Percentiles rank a stretch among this genome's conserved stretches.
These are phyloP conservation scores for Suillus decipiens DNA, from an alignment of 768 basidiomycete species.

Conservation along the genomic window DNA sequence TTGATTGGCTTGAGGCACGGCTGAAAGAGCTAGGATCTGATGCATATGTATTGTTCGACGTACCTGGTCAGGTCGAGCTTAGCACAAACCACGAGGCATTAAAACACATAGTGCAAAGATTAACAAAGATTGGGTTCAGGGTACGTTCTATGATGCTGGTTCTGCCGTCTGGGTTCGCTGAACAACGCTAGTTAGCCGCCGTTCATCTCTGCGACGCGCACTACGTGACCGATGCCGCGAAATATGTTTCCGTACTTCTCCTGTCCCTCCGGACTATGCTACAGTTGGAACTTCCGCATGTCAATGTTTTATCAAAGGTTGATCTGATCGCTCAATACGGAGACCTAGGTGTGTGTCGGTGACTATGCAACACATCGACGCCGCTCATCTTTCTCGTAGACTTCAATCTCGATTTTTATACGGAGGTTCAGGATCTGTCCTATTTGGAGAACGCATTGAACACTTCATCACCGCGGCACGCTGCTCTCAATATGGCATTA, in stretches of 20 bases:
- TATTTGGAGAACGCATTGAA: conserved; percentile 80
- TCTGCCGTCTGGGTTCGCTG: conserved; percentile 6
- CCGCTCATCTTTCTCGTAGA: conserved; percentile 46
- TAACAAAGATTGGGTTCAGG: conserved; percentile 78
- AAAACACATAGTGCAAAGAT: conserved; percentile 70
- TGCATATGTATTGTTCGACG: conserved; percentile 90
- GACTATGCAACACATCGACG: background rate
- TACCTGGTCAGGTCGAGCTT: conserved; percentile 96
- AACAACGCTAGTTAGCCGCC: conserved; percentile 69
- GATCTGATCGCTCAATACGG: conserved; percentile 91
- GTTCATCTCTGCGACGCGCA: conserved; percentile 97
- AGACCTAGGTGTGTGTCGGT: conserved; percentile 69
- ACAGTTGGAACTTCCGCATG: conserved; percentile 96
- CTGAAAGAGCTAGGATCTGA: conserved; percentile 67
- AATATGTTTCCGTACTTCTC: conserved; percentile 91
- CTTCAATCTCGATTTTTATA: conserved; percentile 97
- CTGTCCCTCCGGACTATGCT: conserved; percentile 95
- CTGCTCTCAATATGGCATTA: conserved; percentile 84
- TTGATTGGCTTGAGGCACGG: conserved; percentile 80
- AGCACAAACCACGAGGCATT: conserved; percentile 94
- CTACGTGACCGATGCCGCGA: conserved; percentile 94
- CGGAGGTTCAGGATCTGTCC: conserved; percentile 94
- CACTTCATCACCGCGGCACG: conserved; percentile 65
- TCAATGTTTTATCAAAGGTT: conserved; percentile 96
- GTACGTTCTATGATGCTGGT: conserved; percentile 51